Evolutionary conservation across 116 monocot species (phyloP).

Genomic region (Zostera marina): DNA sequence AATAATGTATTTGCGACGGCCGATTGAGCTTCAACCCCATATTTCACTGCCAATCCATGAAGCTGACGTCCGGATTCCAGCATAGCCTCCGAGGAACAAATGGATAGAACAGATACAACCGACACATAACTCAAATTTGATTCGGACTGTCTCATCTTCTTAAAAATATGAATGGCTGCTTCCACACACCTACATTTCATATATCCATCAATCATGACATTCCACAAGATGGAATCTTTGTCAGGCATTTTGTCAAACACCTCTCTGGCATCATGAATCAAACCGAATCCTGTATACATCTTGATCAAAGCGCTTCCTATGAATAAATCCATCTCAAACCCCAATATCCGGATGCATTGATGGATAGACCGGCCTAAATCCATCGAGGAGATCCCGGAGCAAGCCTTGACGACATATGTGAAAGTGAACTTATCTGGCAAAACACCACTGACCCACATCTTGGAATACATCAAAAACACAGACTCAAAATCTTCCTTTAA

Average conservation of each 20-base stretch:
- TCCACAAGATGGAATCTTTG: constrained; percentile 63
- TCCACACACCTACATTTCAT: constrained; percentile 18
- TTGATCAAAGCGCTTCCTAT: constrained; percentile 74
- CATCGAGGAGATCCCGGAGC: constrained; percentile 26
- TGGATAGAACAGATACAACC: constrained; percentile 38
- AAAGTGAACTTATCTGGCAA: constrained; percentile 57
- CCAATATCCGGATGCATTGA: constrained; percentile 19
- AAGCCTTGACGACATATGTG: constrained; percentile 57
- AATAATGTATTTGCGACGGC: constrained; percentile 69
- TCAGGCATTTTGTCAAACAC: constrained; percentile 61
- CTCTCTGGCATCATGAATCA: constrained; percentile 30
- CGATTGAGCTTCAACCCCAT: constrained; percentile 31
- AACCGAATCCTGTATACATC: constrained; percentile 35
- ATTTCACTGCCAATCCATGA: constrained; percentile 42
- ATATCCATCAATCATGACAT: constrained; percentile 83
- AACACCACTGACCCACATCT: constrained; percentile 43
- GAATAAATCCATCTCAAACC: constrained; percentile 43
- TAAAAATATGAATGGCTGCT: constrained; percentile 37
- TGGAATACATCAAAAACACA: constrained; percentile 61
- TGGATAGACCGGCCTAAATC: constrained; percentile 43
- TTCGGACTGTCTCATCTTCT: constrained; percentile 31
- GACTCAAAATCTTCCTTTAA: constrained; percentile 30
- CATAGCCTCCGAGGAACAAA: constrained; percentile 46
- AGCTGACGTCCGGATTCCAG: constrained; percentile 42
- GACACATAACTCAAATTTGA: constrained; percentile 36